Conservation (phyloP, 805 yeast species). For the Henningerozyma blattae region DNA sequence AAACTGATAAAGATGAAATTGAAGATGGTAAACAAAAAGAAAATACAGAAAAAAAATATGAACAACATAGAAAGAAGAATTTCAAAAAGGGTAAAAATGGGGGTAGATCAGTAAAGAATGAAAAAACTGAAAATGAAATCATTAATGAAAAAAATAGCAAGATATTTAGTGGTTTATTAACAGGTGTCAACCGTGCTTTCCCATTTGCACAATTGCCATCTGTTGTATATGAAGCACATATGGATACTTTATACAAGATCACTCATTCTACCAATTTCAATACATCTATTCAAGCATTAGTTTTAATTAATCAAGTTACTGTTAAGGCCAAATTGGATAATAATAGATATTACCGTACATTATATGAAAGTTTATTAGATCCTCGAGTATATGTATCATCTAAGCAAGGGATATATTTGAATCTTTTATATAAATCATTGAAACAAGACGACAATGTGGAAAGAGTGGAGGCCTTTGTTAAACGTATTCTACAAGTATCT, state of each 20-base stretch:
- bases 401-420: constrained; percentile 85
- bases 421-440: constrained; percentile 72
- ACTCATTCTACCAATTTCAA: constrained; percentile 92
- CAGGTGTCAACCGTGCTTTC: constrained; percentile 93
- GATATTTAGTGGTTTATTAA: constrained; percentile 77
- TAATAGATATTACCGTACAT: constrained; percentile 72
- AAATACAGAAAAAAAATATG: constrained; percentile 26
- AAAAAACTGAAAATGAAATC: constrained; percentile 50
- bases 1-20: constrained; percentile 40
- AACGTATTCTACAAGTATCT: constrained; percentile 78
- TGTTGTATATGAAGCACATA: constrained; percentile 59
- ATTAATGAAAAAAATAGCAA: constrained; percentile 73
- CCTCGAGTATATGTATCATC: constrained; percentile 75
- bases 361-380: constrained; percentile 83
- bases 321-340: constrained; percentile 41
- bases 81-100: constrained; percentile 81
- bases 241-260: constrained; percentile 75
- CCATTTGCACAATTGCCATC: constrained; percentile 75
- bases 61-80: constrained; percentile 61
- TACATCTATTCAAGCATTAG: constrained; percentile 86
- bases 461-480: constrained; percentile 80
- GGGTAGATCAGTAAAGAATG: constrained; percentile 59
- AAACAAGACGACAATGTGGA: constrained; percentile 51
- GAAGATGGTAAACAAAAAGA: constrained; percentile 27
- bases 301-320: constrained; percentile 72